Base-by-base conservation (phyloP, 768 basidiomycete genomes). In the Boletus rex-veris region DNA sequence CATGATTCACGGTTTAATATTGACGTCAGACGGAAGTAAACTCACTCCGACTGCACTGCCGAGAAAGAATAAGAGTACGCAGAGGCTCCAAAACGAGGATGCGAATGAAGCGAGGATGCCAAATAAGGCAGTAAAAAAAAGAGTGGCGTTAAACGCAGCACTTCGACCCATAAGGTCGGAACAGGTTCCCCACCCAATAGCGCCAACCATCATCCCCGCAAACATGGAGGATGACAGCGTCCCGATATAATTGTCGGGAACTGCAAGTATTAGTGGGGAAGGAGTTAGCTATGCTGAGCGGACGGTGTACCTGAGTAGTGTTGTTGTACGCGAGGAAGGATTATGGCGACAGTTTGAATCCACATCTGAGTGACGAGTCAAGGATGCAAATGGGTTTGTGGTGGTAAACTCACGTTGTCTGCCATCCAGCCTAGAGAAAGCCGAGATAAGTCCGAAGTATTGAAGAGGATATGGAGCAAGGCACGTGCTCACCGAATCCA, bases 171-270 rank as follows among this genome's bases (percentile, higher is more conserved):
- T 74, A 6, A 96, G 72, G 70, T 98, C 96, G 10, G 94, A 95
- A 58, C 90, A 93, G 21, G 90, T 86, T 52, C 95, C 95, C 94
- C 95, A 94, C 5, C 88, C 90, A 9, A 94, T 73, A 1, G 91
- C 89, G 2, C 95, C 92, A 47, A 97, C 66, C 93, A 98, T 97
- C 96, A 98, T 98, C n/a, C 96, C 92, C 11, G 80, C 84, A 65
- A 94, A 94, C 81, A 92, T 93, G 4, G 88, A 85, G 4, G 92
- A 90, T 0, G 93, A 95, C 14, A 98, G 73, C 1, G 79, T 68
- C 21, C 94, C 96, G 45, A 95, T 90, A 58, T 82, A 83, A 44
- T 76, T 78, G 66, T 93, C 87, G 30, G 83, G 80, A 7, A 91
- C 88, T 86, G 65, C 45, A 60, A 51, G 43, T 47, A 48, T 56